Evolutionary conservation across 2,329 filamentous ascomycete genomes (phyloP).

Genomic region (Lachnellula hyalina): DNA sequence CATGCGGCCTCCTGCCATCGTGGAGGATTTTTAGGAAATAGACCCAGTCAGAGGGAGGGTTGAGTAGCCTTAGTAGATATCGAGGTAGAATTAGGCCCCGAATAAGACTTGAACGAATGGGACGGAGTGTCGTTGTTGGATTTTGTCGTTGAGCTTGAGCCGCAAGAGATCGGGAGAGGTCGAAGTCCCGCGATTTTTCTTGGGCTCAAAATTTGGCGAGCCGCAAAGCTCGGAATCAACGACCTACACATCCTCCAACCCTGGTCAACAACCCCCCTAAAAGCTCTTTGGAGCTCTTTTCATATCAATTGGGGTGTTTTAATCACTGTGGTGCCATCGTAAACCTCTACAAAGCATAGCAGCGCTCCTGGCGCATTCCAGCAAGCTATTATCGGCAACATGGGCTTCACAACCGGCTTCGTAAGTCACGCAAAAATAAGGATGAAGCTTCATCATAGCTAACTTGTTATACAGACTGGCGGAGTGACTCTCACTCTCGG

Average conservation of each 20-base stretch:
- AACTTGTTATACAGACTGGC: conserved; percentile 50
- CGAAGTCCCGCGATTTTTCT: conserved; percentile 6
- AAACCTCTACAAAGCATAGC: not conserved
- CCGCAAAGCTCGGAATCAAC: not conserved
- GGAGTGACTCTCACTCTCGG: conserved; percentile 72
- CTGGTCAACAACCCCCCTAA: conserved; percentile 4
- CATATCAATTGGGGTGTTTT: conserved; percentile 9
- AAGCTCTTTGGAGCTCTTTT: conserved; percentile 18
- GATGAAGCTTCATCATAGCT: conserved; percentile 4
- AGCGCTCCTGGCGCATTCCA: conserved; percentile 15
- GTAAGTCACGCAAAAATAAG: conserved; percentile 43
- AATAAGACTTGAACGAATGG: too few relatives aligned
- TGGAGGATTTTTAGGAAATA: conserved; percentile 12
- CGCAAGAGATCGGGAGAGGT: conserved; percentile 1
- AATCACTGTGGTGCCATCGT: not conserved
- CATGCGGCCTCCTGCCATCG: conserved; percentile 79
- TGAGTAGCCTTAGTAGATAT: not conserved
- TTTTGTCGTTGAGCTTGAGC: not conserved
- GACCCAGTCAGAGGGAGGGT: not conserved
- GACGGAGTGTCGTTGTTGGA: not conserved
- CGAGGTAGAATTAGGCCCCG: too few relatives aligned
- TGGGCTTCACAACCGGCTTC: conserved; percentile 72
- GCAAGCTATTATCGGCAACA: conserved; percentile 31
- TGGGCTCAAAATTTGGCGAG: not conserved
- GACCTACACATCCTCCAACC: conserved; percentile 11